These are phyloP conservation scores for Nematocida sp. DNA, from an alignment of 371 early-diverging fungal species.

Conservation along the genomic window DNA sequence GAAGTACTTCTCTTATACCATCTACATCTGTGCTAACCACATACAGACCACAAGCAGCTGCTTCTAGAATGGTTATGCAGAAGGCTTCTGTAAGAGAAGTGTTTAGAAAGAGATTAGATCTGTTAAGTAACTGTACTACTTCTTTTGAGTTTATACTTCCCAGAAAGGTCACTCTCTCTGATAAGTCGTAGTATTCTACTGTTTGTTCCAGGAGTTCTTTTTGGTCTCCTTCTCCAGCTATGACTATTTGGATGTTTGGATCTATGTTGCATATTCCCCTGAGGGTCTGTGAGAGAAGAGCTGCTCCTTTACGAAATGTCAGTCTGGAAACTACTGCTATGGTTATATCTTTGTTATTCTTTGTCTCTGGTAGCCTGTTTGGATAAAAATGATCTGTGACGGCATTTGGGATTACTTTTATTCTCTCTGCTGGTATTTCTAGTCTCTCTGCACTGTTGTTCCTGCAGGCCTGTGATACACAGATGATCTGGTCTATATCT, in stretches of 20 bases:
- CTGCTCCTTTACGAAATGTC: slow-evolving; percentile 89
- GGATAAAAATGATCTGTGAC: slow-evolving; percentile 66
- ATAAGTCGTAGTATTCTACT: slow-evolving; percentile 80
- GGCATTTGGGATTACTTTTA: slow-evolving; percentile 96
- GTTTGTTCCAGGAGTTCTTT: slow-evolving; percentile 87
- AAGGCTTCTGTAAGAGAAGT: slow-evolving; percentile 97
- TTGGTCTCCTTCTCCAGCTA: slow-evolving; percentile 93
- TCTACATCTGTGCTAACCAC: slow-evolving; percentile 96
- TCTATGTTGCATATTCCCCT: slow-evolving; percentile 79
- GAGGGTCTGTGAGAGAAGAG: slow-evolving; percentile 79
- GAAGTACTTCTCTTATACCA: slow-evolving; percentile 92
- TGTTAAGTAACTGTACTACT: slow-evolving; percentile 75
- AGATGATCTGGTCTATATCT: slow-evolving; percentile 87
- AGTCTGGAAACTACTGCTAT: slow-evolving; percentile 78
- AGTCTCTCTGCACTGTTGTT: slow-evolving; percentile 90
- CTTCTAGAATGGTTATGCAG: slow-evolving; percentile 95
- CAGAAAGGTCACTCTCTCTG: slow-evolving; percentile 82
- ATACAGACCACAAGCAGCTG: slow-evolving; percentile 78
- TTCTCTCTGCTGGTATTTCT: slow-evolving; percentile 74
- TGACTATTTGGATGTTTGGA: slow-evolving; percentile 76
- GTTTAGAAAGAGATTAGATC: slow-evolving; percentile 90
- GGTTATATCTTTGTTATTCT: slow-evolving; percentile 10
- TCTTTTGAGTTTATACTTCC: slow-evolving; percentile 76
- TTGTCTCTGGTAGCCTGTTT: background rate
- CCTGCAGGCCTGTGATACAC: slow-evolving; percentile 92